Percentiles rank a stretch among this genome's conserved stretches.
Conservation (phyloP, 257 asterid species). For the Fraxinus quadrangulata region DNA sequence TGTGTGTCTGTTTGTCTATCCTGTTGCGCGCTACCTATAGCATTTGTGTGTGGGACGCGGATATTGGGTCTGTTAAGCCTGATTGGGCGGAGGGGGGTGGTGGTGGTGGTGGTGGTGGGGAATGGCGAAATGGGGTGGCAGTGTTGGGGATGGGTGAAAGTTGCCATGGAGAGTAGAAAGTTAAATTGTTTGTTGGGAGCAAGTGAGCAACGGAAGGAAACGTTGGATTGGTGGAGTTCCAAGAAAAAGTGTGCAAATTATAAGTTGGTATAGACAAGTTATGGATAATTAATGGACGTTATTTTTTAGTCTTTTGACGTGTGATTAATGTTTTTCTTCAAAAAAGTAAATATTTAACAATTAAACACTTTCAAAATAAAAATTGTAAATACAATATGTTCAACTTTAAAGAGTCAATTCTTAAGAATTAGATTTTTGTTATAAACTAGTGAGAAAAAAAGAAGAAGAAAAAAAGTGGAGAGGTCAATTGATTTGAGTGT, state of each 20-base stretch:
- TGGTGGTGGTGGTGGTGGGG: constrained; percentile 25
- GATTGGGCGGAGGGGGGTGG: constrained; percentile 26
- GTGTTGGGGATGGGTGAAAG: constrained; percentile 20
- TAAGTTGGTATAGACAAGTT: too few species aligned
- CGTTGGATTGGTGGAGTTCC: not conserved
- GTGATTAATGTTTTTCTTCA: too few species aligned
- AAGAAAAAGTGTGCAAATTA: not conserved
- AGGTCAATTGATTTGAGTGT: too few species aligned
- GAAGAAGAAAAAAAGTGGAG: too few species aligned
- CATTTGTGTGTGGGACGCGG: not conserved
- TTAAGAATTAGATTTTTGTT: too few species aligned
- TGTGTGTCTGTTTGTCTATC: not conserved
- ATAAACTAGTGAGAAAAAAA: too few species aligned
- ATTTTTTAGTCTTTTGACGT: too few species aligned
- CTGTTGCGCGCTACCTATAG: not conserved
- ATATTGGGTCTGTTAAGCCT: not conserved
- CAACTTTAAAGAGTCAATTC: too few species aligned
- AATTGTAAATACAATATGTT: too few species aligned
- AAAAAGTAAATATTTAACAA: too few species aligned
- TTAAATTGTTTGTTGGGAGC: constrained; percentile 31
- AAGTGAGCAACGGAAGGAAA: constrained; percentile 19
- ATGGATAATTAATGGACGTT: too few species aligned
- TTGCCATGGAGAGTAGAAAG: constrained; percentile 31
- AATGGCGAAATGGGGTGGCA: constrained; percentile 17
- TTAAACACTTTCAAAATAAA: too few species aligned